phyloP scores from a whole-genome alignment of 2,329 filamentous ascomycete genomes.

The Ramichloridium luteum region DNA sequence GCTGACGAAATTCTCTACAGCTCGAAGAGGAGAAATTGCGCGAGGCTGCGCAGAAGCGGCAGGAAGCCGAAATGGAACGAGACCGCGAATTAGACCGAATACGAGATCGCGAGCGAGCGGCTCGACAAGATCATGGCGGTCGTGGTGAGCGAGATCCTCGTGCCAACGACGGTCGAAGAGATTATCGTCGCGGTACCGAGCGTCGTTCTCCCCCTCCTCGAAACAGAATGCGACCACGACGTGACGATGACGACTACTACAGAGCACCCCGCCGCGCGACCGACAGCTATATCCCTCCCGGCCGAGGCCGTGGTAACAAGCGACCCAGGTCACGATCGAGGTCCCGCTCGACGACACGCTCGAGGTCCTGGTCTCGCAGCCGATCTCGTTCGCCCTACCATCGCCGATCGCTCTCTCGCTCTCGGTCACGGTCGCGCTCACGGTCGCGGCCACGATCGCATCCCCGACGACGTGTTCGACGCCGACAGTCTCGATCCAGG shows the following conservation, averaged over 20 bases:
- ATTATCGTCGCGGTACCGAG: constrained; percentile 29
- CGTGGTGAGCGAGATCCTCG: constrained; percentile 30
- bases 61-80: constrained; percentile 58
- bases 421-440: no score
- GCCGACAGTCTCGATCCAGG: constrained; percentile 53
- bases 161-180: constrained; percentile 32
- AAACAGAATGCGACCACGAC: constrained; percentile 39
- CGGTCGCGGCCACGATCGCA: constrained; percentile 21
- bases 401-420: constrained; percentile 28
- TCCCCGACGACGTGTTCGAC: constrained; percentile 44
- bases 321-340: constrained; percentile 24
- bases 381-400: constrained; percentile 13
- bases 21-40: constrained; percentile 72
- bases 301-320: constrained; percentile 24
- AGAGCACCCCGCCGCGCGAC: constrained; percentile 37
- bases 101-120: constrained; percentile 46
- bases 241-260: constrained; percentile 34
- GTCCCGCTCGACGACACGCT: constrained; percentile 11
- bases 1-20: no score
- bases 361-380: constrained; percentile 13
- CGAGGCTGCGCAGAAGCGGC: constrained; percentile 58
- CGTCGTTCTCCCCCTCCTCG: constrained; percentile 36
- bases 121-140: neutral
- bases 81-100: constrained; percentile 59
- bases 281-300: constrained; percentile 46